Evolutionary conservation across 306 rosid genomes (phyloP).

Genomic region (Quercus robur): DNA sequence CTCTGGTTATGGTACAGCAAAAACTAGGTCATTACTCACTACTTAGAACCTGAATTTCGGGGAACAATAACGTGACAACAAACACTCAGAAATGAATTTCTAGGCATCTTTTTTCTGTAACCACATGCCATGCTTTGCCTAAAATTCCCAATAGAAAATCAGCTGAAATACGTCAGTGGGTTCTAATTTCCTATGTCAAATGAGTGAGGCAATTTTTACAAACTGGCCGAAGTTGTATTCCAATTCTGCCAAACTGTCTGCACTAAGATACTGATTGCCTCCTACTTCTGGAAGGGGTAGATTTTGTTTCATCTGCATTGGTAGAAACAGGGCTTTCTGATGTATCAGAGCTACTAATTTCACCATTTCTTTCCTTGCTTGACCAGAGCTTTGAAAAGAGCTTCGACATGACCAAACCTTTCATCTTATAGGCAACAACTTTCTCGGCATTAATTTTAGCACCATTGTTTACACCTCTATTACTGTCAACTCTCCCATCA

Average conservation of each 20-base stretch:
- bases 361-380: slow-evolving; percentile 65
- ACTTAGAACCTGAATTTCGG: not conserved
- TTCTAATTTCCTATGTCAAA: slow-evolving; percentile 46
- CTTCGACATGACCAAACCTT: slow-evolving; percentile 59
- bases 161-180: slow-evolving; percentile 42
- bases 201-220: slow-evolving; percentile 41
- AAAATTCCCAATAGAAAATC: slow-evolving; percentile 26
- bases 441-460: slow-evolving; percentile 44
- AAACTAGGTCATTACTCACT: slow-evolving; percentile 15
- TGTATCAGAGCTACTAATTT: slow-evolving; percentile 84
- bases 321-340: slow-evolving; percentile 90
- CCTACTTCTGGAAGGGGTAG: slow-evolving; percentile 83
- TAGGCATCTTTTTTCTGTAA: not conserved
- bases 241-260: slow-evolving; percentile 14
- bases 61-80: not conserved
- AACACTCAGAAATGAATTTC: not conserved
- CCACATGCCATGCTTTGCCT: not conserved
- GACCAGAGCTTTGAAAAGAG: slow-evolving; percentile 91
- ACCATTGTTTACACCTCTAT: slow-evolving; percentile 25
- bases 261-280: slow-evolving; percentile 71
- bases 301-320: slow-evolving; percentile 73
- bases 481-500: slow-evolving; percentile 23
- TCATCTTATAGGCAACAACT: slow-evolving; percentile 53
- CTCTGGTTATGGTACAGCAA: slow-evolving; percentile 17
- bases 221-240: slow-evolving; percentile 9